These are phyloP conservation scores for Magnusiomyces magnusii DNA, from an alignment of 1,139 yeast species.

Conservation along the genomic window DNA sequence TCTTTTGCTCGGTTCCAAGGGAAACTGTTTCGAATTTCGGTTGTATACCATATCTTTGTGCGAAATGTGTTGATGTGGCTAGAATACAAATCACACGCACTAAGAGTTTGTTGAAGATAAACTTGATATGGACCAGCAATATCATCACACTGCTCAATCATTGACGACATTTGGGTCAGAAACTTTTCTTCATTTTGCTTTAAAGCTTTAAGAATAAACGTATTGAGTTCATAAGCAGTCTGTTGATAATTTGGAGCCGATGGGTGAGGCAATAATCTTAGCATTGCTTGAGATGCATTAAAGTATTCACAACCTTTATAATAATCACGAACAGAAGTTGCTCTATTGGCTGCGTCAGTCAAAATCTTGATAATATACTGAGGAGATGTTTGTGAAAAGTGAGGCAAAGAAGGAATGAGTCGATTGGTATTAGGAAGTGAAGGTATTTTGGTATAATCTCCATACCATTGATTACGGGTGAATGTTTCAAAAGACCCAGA, in stretches of 20 bases:
- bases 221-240: constrained; percentile 21
- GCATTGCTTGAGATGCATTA: constrained; percentile 22
- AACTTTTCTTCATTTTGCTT: constrained; percentile 19
- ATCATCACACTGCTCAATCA: constrained; percentile 20
- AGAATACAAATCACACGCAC: constrained; percentile 18
- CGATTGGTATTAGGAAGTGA: neutral
- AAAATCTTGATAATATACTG: constrained; percentile 19
- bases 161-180: constrained; percentile 16
- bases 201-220: constrained; percentile 20
- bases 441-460: neutral
- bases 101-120: constrained; percentile 18
- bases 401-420: neutral
- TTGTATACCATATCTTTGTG: constrained; percentile 31
- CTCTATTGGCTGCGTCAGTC: constrained; percentile 20
- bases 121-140: constrained; percentile 22
- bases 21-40: constrained; percentile 28
- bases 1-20: constrained; percentile 30
- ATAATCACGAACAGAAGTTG: constrained; percentile 22
- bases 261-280: constrained; percentile 20
- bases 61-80: constrained; percentile 20
- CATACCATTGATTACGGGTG: neutral
- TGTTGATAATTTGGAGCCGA: constrained; percentile 18
- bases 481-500: neutral
- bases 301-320: constrained; percentile 25
- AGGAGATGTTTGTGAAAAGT: constrained; percentile 5